Conservation (phyloP, 345 rosid species). For the Aquilaria yunnanensis region DNA sequence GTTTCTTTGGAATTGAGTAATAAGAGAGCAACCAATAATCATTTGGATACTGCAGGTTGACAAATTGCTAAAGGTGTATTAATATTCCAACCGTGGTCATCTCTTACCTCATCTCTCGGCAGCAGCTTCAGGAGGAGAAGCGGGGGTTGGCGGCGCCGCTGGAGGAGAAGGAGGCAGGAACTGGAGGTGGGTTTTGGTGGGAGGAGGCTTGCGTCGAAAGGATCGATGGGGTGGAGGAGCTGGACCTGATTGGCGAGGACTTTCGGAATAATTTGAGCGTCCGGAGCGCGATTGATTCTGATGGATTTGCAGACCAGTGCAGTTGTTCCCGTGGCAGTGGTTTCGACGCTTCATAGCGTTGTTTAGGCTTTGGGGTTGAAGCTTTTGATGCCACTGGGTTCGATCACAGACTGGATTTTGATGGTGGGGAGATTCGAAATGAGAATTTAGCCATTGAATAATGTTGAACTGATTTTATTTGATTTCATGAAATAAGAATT, state of each 20-base stretch:
- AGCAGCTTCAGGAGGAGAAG: conserved; percentile 26
- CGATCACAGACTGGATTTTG: neutral
- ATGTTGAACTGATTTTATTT: neutral
- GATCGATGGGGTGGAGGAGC: conserved; percentile 21
- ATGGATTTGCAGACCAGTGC: neutral
- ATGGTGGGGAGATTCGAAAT: neutral
- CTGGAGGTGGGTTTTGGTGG: conserved; percentile 28
- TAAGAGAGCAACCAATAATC: too few species aligned
- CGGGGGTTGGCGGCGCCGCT: conserved; percentile 1
- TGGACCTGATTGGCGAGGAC: conserved; percentile 19
- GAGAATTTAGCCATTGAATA: neutral
- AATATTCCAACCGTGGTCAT: too few species aligned
- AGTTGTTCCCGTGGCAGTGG: neutral
- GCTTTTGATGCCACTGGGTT: neutral
- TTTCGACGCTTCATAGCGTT: too few species aligned
- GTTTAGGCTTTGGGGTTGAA: neutral
- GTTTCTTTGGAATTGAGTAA: too few species aligned
- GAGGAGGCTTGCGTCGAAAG: conserved; percentile 23
- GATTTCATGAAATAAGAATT: neutral
- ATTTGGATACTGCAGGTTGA: too few species aligned
- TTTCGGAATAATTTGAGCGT: conserved; percentile 17
- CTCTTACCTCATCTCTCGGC: neutral
- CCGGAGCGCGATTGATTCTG: neutral
- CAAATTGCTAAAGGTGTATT: too few species aligned
- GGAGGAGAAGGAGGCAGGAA: conserved; percentile 6